Conservation (phyloP, 2,329 filamentous ascomycete genomes). For the Alternaria ethzedia region DNA sequence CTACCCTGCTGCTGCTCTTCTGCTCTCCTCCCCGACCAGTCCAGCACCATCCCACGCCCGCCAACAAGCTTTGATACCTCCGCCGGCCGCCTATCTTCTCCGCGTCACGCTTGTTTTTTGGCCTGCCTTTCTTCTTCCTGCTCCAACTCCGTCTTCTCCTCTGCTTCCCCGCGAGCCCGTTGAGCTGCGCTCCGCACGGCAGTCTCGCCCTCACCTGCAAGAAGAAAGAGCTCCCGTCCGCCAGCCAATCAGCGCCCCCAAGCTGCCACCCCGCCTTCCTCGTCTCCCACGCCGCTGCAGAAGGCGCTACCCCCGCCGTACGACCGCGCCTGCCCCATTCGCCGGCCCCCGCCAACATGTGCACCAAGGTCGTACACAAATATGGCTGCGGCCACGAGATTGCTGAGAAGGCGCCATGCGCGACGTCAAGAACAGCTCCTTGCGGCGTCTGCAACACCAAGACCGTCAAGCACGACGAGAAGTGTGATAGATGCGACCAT, state of each 20-base stretch:
- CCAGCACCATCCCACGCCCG: constrained; percentile 1
- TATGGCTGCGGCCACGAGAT: constrained; percentile 56
- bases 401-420: constrained; percentile 54
- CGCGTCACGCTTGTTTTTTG: not conserved
- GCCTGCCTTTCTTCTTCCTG: not conserved
- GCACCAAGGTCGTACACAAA: constrained; percentile 55
- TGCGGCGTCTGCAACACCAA: constrained; percentile 53
- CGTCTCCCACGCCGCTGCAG: constrained; percentile 24
- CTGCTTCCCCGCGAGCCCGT: constrained; percentile 1
- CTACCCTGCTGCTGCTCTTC: constrained; percentile 21
- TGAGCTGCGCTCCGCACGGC: constrained; percentile 18
- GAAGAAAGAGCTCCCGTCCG: constrained; percentile 27
- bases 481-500: constrained; percentile 55
- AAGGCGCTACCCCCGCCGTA: constrained; percentile 30
- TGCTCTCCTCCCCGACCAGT: constrained; percentile 16
- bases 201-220: constrained; percentile 12
- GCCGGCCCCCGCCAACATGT: constrained; percentile 48
- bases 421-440: constrained; percentile 52
- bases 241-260: constrained; percentile 35
- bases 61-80: not conserved
- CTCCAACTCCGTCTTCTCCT: not conserved
- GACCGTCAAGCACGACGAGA: constrained; percentile 56
- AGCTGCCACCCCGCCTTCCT: constrained; percentile 31
- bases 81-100: not conserved
- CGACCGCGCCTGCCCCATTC: constrained; percentile 22